phyloP scores from a whole-genome alignment of 2,329 filamentous ascomycete species.

The Neopestalotiopsis sp. region DNA sequence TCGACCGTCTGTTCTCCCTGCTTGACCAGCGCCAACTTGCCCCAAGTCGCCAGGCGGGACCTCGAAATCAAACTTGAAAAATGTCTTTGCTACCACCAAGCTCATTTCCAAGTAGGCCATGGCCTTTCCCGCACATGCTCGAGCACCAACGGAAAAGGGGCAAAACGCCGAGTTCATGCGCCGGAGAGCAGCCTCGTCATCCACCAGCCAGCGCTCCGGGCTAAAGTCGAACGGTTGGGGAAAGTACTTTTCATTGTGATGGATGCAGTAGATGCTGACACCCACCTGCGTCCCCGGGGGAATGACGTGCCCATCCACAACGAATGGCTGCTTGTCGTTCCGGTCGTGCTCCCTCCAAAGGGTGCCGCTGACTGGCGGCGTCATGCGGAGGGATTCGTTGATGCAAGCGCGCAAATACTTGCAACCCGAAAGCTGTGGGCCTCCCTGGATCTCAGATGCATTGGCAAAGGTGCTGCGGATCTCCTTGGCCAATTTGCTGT shows the following conservation, averaged over 20 bases:
- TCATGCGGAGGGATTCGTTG: conserved; percentile 51
- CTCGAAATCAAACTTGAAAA: conserved; percentile 24
- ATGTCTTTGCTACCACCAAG: conserved; percentile 25
- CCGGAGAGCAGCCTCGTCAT: conserved; percentile 11
- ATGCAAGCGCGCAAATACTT: conserved; percentile 50
- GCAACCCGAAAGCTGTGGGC: conserved; percentile 36
- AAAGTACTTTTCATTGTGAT: conserved; percentile 39
- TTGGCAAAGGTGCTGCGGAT: conserved; percentile 40
- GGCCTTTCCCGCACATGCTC: conserved; percentile 40
- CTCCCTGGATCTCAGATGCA: conserved; percentile 30
- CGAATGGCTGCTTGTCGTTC: background rate
- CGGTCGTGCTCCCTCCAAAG: conserved; percentile 33
- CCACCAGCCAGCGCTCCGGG: conserved; percentile 41
- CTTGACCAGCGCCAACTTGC: background rate
- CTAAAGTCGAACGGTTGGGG: conserved; percentile 31
- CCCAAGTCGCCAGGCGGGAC: background rate
- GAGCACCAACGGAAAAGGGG: conserved; percentile 40
- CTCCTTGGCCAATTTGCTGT: conserved; percentile 34
- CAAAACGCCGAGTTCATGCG: conserved; percentile 22
- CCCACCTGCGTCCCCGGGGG: conserved; percentile 39
- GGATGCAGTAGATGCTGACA: conserved; percentile 37
- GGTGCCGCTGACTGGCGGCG: conserved; percentile 43
- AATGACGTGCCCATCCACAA: conserved; percentile 35
- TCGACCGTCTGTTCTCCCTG: background rate
- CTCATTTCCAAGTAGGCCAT: conserved; percentile 29